These are phyloP conservation scores for Exserohilum turcica DNA, from an alignment of 2,329 filamentous ascomycete species.

Conservation along the genomic window DNA sequence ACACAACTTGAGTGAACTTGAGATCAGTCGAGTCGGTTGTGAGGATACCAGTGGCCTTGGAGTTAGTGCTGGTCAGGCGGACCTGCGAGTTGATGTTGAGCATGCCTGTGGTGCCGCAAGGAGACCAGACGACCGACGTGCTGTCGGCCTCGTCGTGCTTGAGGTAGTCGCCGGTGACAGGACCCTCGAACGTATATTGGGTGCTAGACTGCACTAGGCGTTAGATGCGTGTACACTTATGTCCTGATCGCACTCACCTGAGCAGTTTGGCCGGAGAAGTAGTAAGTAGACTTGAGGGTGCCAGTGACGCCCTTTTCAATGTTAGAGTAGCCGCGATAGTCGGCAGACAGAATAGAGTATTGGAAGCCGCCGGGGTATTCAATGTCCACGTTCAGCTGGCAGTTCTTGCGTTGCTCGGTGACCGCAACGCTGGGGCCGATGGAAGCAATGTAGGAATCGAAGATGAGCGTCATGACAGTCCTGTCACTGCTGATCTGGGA, in stretches of 20 bases:
- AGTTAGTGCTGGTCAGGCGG: slow-evolving; percentile 45
- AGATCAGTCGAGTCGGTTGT: slow-evolving; percentile 58
- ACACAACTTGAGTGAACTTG: slow-evolving; percentile 53
- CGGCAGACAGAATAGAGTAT: slow-evolving; percentile 58
- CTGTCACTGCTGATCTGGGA: slow-evolving; percentile 52
- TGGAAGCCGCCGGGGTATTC: slow-evolving; percentile 59
- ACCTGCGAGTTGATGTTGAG: slow-evolving; percentile 62
- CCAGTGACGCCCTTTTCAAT: slow-evolving; percentile 55
- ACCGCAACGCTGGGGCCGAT: slow-evolving; percentile 53
- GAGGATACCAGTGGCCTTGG: slow-evolving; percentile 48
- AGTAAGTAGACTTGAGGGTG: slow-evolving; percentile 59
- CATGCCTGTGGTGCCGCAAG: slow-evolving; percentile 56
- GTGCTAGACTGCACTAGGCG: slow-evolving; percentile 38
- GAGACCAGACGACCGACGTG: slow-evolving; percentile 58
- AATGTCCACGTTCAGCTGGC: slow-evolving; percentile 60
- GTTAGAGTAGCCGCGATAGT: slow-evolving; percentile 59
- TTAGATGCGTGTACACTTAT: slow-evolving; percentile 8
- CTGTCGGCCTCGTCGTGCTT: slow-evolving; percentile 51
- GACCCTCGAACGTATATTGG: slow-evolving; percentile 49
- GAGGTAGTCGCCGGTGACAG: slow-evolving; percentile 46
- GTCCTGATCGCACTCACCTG: slow-evolving; percentile 41
- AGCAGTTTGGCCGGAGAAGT: slow-evolving; percentile 56
- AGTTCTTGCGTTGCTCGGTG: slow-evolving; percentile 58
- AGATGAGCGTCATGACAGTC: slow-evolving; percentile 58
- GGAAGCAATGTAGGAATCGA: slow-evolving; percentile 58